A percentile compares a stretch with the other conserved stretches of the same genome.
Conservation (phyloP, 352 stramenopile genomes). For the Pythium grandisporangium region DNA sequence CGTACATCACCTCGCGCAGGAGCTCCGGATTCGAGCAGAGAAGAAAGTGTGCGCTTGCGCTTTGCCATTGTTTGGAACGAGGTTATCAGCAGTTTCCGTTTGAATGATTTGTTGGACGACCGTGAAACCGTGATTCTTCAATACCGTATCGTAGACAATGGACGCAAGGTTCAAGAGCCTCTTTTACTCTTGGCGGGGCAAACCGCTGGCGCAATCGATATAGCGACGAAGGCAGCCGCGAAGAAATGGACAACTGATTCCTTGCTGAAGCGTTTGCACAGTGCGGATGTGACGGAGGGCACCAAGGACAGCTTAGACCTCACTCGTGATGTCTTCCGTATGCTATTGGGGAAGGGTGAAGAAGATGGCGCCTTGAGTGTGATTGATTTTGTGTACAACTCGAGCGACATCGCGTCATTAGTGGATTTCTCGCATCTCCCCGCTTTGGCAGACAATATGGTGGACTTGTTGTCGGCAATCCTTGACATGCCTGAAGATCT, state of each 20-base stretch:
- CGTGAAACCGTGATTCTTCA: conserved; percentile 80
- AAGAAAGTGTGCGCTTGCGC: conserved; percentile 52
- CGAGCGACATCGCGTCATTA: conserved; percentile 39
- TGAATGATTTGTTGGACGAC: conserved; percentile 80
- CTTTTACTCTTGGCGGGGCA: conserved; percentile 79
- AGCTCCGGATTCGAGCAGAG: background rate
- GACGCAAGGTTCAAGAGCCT: conserved; percentile 58
- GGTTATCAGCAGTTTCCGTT: conserved; percentile 75
- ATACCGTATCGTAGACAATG: conserved; percentile 69
- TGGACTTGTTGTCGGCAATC: conserved; percentile 65
- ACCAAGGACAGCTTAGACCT: conserved; percentile 50
- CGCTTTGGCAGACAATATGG: conserved; percentile 49
- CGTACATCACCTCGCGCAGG: conserved; percentile 1
- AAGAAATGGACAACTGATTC: conserved; percentile 39
- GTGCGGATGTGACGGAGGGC: conserved; percentile 46
- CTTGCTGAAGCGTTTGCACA: conserved; percentile 52
- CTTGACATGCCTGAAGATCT: conserved; percentile 78
- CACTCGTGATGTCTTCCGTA: conserved; percentile 53
- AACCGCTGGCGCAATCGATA: conserved; percentile 45
- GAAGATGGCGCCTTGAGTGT: conserved; percentile 45
- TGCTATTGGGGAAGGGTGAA: conserved; percentile 39
- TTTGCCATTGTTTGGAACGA: conserved; percentile 87
- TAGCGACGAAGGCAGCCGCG: conserved; percentile 35
- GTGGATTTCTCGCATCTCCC: conserved; percentile 54
- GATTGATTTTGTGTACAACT: conserved; percentile 53